These are phyloP conservation scores for Lumnitzera racemosa DNA, from an alignment of 345 rosid genomes.

Conservation along the genomic window DNA sequence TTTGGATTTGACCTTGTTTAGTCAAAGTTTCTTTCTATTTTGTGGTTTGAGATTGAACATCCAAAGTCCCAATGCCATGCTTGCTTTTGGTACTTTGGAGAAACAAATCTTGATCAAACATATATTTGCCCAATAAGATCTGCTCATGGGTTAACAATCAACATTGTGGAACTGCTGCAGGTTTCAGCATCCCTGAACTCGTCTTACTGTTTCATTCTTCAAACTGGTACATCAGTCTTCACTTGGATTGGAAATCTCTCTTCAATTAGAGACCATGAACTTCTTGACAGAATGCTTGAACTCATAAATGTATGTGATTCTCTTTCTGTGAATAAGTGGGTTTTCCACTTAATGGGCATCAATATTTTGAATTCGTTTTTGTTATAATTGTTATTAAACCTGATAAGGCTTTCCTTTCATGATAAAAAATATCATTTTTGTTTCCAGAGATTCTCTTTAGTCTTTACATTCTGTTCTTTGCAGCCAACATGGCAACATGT, in stretches of 20 bases:
- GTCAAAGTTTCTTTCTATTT: too few species aligned
- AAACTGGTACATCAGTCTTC: constrained; percentile 44
- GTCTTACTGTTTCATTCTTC: constrained; percentile 69
- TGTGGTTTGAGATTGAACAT: too few species aligned
- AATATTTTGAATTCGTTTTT: too few species aligned
- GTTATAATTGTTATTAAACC: too few species aligned
- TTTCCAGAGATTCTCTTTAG: neutral
- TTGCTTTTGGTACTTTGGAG: too few species aligned
- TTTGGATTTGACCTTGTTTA: too few species aligned
- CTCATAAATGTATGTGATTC: constrained; percentile 49
- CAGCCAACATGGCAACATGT: constrained; percentile 71
- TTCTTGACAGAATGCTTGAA: constrained; percentile 74
- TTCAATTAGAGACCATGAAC: constrained; percentile 49
- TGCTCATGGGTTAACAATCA: constrained; percentile 6
- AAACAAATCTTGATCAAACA: too few species aligned
- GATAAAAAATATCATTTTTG: neutral
- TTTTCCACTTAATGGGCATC: neutral
- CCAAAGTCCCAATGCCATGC: too few species aligned
- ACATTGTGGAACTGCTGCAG: constrained; percentile 33
- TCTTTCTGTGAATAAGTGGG: constrained; percentile 1
- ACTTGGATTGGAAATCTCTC: constrained; percentile 80
- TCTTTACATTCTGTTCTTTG: constrained; percentile 6
- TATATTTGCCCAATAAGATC: neutral
- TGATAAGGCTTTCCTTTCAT: too few species aligned
- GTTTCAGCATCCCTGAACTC: constrained; percentile 66